Evolutionary conservation across 352 stramenopile genomes (phyloP).

Genomic region (Globisporangium cederbergense): DNA sequence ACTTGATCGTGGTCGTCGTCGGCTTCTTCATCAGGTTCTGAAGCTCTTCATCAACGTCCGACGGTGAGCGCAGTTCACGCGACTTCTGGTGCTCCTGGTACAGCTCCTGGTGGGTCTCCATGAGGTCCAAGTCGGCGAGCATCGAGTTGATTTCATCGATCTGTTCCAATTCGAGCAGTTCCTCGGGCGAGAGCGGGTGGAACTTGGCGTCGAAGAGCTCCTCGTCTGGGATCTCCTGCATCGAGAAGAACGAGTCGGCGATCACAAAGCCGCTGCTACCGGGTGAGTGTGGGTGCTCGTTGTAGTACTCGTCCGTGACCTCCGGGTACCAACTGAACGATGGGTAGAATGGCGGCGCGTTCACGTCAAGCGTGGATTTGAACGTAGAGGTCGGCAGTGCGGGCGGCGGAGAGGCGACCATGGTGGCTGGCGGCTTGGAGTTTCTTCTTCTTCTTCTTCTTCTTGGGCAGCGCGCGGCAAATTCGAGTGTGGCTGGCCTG

Average conservation of each 20-base stretch:
- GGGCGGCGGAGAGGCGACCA: constrained; percentile 23
- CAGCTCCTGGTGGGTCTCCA: constrained; percentile 71
- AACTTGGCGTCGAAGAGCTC: constrained; percentile 72
- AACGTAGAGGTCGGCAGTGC: constrained; percentile 23
- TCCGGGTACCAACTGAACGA: constrained; percentile 50
- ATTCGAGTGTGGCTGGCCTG: constrained; percentile 9
- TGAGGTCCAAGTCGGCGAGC: constrained; percentile 70
- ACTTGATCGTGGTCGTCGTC: constrained; percentile 24
- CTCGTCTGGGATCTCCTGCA: constrained; percentile 65
- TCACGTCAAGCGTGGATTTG: constrained; percentile 44
- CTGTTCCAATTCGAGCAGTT: constrained; percentile 69
- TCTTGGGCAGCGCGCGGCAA: constrained; percentile 12
- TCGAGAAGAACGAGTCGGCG: constrained; percentile 42
- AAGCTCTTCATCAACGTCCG: constrained; percentile 47
- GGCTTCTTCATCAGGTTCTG: constrained; percentile 55
- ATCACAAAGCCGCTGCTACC: constrained; percentile 65
- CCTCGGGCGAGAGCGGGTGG: constrained; percentile 52
- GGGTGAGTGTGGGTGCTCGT: constrained; percentile 52
- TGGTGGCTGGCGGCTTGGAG: constrained; percentile 8
- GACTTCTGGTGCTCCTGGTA: constrained; percentile 15
- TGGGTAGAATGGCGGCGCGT: constrained; percentile 58
- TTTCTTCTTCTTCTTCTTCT: constrained; percentile 11
- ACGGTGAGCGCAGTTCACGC: constrained; percentile 20
- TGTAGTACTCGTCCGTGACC: constrained; percentile 68
- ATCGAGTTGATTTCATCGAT: constrained; percentile 80